Conservation (phyloP, 2,329 filamentous ascomycete species). For the Aspergillus persii region DNA sequence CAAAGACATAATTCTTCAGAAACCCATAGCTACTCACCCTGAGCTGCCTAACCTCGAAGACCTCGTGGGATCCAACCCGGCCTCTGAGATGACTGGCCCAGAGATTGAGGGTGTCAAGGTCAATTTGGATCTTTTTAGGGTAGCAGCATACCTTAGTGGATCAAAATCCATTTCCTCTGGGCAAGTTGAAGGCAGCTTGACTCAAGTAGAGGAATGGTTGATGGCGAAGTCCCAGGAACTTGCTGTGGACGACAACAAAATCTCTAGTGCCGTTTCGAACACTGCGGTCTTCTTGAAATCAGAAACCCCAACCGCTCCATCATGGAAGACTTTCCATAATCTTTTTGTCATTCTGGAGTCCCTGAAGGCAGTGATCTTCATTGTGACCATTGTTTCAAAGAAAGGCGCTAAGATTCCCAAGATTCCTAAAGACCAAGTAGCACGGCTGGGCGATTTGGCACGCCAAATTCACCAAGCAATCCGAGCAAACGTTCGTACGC, state of each 20-base stretch:
- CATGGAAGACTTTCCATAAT: conserved; percentile 43
- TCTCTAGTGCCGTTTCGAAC: conserved; percentile 21
- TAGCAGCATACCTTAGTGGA: conserved; percentile 33
- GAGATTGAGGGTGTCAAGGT: conserved; percentile 36
- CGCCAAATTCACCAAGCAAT: conserved; percentile 33
- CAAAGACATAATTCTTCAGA: conserved; percentile 31
- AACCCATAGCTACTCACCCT: conserved; percentile 26
- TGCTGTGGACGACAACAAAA: conserved; percentile 16
- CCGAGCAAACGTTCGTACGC: conserved; percentile 32
- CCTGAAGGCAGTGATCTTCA: conserved; percentile 37
- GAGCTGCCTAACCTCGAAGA: conserved; percentile 29
- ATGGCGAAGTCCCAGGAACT: conserved; percentile 24
- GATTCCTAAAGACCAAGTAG: conserved; percentile 33
- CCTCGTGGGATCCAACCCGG: conserved; percentile 21
- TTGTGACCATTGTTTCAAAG: conserved; percentile 30
- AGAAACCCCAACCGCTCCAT: conserved; percentile 30
- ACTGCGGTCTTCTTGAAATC: conserved; percentile 27
- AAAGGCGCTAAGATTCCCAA: conserved; percentile 32
- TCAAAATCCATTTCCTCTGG: conserved; percentile 30
- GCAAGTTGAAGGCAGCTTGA: conserved; percentile 29
- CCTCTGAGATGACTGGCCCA: conserved; percentile 33
- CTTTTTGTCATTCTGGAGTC: conserved; percentile 41
- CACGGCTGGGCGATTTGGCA: conserved; percentile 26
- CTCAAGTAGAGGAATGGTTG: conserved; percentile 32
- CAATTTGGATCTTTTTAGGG: conserved; percentile 33